Percentiles rank a stretch among this genome's conserved stretches.
phyloP scores from a whole-genome alignment of 1,139 yeast species.

The Saccharomyces hybrid region DNA sequence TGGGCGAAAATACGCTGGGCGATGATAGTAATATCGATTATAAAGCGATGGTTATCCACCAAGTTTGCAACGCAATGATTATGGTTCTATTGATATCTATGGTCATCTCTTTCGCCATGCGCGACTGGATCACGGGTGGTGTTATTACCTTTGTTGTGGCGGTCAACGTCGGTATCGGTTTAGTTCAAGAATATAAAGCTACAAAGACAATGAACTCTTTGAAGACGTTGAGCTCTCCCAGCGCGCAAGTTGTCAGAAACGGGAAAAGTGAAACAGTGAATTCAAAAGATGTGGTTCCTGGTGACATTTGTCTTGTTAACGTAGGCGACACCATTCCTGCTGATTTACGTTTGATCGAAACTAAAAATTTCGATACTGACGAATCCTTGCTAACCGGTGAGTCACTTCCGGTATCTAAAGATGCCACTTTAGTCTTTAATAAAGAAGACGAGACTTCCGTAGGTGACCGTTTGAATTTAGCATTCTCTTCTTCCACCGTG shows the following conservation, averaged over 20 bases:
- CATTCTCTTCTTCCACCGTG: constrained; percentile 93
- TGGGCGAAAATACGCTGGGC: constrained; percentile 27
- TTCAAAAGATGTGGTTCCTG: constrained; percentile 89
- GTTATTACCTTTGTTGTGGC: constrained; percentile 85
- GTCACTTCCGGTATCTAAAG: constrained; percentile 54
- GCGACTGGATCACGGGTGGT: constrained; percentile 88
- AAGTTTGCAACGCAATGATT: constrained; percentile 87
- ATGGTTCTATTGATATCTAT: constrained; percentile 85
- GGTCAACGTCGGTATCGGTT: constrained; percentile 89
- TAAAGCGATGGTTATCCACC: constrained; percentile 66
- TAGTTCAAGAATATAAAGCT: constrained; percentile 90
- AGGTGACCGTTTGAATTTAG: constrained; percentile 67
- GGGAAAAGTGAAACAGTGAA: constrained; percentile 64
- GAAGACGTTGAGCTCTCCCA: constrained; percentile 82
- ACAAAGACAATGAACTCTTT: constrained; percentile 91
- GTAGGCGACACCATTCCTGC: constrained; percentile 97
- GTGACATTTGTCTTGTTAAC: constrained; percentile 79
- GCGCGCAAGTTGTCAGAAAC: constrained; percentile 79
- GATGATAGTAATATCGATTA: constrained; percentile 40
- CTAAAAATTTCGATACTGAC: constrained; percentile 75
- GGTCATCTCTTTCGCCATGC: constrained; percentile 75
- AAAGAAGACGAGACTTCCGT: constrained; percentile 42
- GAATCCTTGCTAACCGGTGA: constrained; percentile 96
- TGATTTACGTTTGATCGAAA: constrained; percentile 70
- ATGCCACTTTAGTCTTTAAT: constrained; percentile 33